Percentiles rank a stretch among this genome's conserved stretches.
These are phyloP conservation scores for Trametes punicea DNA, from an alignment of 768 basidiomycete species.

Conservation along the genomic window DNA sequence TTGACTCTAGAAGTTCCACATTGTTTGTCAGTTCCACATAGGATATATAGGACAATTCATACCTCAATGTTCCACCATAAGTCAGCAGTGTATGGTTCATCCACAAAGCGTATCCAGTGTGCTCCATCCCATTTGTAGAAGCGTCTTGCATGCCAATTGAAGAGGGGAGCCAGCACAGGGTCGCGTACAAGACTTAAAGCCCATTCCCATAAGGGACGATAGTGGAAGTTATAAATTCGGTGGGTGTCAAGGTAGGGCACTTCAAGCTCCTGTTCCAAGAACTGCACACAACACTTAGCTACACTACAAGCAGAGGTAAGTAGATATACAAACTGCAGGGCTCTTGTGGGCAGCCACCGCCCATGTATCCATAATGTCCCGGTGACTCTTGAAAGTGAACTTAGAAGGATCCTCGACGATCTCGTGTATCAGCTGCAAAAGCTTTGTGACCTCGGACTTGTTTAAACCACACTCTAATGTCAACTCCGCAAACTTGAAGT, in stretches of 20 bases:
- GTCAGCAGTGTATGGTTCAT: constrained; percentile 40
- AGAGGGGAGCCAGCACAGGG: constrained; percentile 21
- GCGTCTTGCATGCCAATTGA: constrained; percentile 33
- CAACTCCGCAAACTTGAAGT: constrained; percentile 33
- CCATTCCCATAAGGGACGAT: constrained; percentile 30
- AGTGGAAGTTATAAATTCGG: constrained; percentile 22
- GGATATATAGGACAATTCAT: background rate
- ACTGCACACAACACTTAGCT: background rate
- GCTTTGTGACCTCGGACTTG: constrained; percentile 14
- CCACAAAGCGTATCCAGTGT: constrained; percentile 28
- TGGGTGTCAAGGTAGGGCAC: constrained; percentile 14
- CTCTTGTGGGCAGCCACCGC: background rate
- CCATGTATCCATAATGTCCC: constrained; percentile 25
- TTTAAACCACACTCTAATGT: constrained; percentile 24
- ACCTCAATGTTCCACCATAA: constrained; percentile 39
- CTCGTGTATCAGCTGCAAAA: constrained; percentile 23
- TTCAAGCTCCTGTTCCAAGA: background rate
- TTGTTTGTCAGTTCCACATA: background rate
- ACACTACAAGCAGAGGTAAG: background rate
- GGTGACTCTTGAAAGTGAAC: constrained; percentile 22
- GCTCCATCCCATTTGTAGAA: constrained; percentile 30
- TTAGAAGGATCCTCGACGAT: background rate
- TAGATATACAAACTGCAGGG: constrained; percentile 11
- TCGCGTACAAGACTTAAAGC: constrained; percentile 29
- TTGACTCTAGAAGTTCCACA: background rate